Conservation (phyloP, 1,139 yeast genomes). For the Candida dubliniensis region DNA sequence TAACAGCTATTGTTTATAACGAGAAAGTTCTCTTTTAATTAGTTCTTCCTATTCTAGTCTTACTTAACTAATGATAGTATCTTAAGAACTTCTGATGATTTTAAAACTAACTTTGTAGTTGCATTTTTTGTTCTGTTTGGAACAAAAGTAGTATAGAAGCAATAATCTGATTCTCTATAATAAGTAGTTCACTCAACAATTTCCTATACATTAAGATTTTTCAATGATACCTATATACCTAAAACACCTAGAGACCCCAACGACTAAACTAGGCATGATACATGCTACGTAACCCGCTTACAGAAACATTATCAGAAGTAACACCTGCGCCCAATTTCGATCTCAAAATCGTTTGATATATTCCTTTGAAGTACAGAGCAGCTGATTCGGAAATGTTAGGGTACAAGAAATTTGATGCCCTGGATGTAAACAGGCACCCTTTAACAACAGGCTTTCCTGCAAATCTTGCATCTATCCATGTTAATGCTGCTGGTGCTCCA, state of each 20-base stretch:
- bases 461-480: conserved; percentile 24
- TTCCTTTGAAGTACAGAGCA: not conserved
- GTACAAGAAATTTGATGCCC: conserved; percentile 25
- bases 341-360: not conserved
- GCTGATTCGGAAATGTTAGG: conserved; percentile 15
- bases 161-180: too few relatives aligned
- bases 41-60: too few relatives aligned
- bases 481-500: conserved; percentile 33
- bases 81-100: too few relatives aligned
- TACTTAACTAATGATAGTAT: too few relatives aligned
- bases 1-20: too few relatives aligned
- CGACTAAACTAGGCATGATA: not conserved
- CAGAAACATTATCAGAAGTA: not conserved
- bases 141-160: too few relatives aligned
- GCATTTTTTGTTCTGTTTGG: too few relatives aligned
- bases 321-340: not conserved
- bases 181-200: too few relatives aligned
- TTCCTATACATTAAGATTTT: too few relatives aligned
- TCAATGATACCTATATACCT: not conserved
- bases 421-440: conserved; percentile 27
- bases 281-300: not conserved
- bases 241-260: not conserved
- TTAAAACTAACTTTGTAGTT: too few relatives aligned
- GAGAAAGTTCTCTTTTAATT: too few relatives aligned
- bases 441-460: conserved; percentile 23